Evolutionary conservation across 2,329 filamentous ascomycete species (phyloP).

Genomic region (Ceratocystis harringtonii): DNA sequence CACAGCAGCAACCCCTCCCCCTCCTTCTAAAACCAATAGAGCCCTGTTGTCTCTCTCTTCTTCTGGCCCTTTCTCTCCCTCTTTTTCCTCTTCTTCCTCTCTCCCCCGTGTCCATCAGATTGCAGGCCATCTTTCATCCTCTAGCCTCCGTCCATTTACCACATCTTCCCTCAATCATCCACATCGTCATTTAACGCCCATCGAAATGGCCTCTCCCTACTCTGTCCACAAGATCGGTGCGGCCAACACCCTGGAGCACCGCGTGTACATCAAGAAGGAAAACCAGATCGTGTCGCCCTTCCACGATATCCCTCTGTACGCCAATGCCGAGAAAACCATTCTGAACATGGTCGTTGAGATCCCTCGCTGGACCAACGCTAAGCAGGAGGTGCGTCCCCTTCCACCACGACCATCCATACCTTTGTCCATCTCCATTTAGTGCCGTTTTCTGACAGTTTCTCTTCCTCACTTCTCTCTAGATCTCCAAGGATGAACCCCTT

Average conservation of each 20-base stretch:
- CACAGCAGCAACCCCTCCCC: conserved; percentile 11
- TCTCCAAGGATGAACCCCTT: conserved; percentile 95
- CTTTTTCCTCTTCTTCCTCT: conserved; percentile 6
- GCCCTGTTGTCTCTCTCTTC: conserved; percentile 6
- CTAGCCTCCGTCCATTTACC: neutral
- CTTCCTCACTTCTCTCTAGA: conserved; percentile 36
- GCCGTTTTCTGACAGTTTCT: neutral
- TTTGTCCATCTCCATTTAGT: neutral
- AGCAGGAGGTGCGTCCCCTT: conserved; percentile 69
- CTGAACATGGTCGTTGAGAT: conserved; percentile 99
- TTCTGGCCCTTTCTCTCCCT: neutral
- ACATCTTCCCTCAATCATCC: conserved; percentile 15
- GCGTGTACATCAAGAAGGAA: conserved; percentile 96
- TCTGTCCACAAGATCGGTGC: conserved; percentile 73
- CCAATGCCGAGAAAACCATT: conserved; percentile 88
- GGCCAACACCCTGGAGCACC: conserved; percentile 89
- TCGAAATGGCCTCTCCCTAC: conserved; percentile 50
- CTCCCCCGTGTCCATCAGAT: conserved; percentile 16
- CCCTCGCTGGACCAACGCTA: conserved; percentile 98
- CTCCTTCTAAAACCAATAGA: neutral
- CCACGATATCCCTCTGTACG: conserved; percentile 96
- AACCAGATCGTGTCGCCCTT: conserved; percentile 86
- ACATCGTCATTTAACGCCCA: conserved; percentile 22
- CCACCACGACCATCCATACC: neutral
- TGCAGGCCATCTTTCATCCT: conserved; percentile 15